Base-by-base conservation (phyloP, 208 protist genomes). In the Herpetomonas samuelpessoai region DNA sequence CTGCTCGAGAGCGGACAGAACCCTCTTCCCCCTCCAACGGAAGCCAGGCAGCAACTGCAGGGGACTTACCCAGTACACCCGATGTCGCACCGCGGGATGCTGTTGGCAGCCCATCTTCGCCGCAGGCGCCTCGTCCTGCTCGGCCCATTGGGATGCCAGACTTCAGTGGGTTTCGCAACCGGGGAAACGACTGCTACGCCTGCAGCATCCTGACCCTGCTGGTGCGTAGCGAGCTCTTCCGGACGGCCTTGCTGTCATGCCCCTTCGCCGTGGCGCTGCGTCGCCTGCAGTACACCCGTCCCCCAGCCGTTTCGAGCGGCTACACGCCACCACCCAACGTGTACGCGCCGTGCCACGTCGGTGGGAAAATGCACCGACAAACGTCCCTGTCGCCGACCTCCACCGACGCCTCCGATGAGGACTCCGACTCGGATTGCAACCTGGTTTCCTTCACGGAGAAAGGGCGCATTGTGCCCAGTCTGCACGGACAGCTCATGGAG, bases 151-250 rank as follows among this genome's bases (percentile, higher is more conserved):
- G 19, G 45, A 22, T 74, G 44, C 44, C 47, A 21, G 76, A 91
- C 56, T 74, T 48, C 48, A 92, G 84, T 57, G 88, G 88, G 30
- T 94, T 94, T 58, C 64, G 73, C 50, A 94, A 94, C 60, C 30
- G 48, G 4, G 77, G 80, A 38, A 91, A 88, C 57, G 78, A 89
- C 68, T 94, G 88, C 66, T 94, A 94, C 67, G 88, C 79, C 25
- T 91, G 84, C 71, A 90, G 84, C 44, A 75, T 91, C 18, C 58
- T 94, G 38, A 91, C 81, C 10, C 61, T 92, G 50, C 64, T 94
- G 39, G 64, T 94, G 38, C 84, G 82, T 6, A 86, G 71, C 58
- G n/a, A 57, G 19, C 19, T 63, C 9, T 93, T 93, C 61, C 74
- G 71, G 6, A 48, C 41, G 7, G 62, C 68, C 19, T 66, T 94